Evolutionary conservation across 495 filamentous ascomycete species (phyloP).

Genomic region (Venustampulla echinocandica): DNA sequence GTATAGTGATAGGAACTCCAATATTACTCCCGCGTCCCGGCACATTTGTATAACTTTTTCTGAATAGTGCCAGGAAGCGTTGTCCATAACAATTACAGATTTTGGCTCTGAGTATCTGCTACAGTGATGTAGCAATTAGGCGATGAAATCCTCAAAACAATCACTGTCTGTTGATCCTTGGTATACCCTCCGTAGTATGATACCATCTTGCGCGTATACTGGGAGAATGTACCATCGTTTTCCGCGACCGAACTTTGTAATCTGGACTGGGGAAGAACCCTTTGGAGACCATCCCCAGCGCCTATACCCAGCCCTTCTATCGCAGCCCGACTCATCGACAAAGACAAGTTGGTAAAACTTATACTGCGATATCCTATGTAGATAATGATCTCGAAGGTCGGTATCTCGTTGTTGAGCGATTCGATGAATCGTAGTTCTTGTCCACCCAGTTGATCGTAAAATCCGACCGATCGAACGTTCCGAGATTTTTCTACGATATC

Average conservation of each 20-base stretch:
- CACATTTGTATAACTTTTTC: slow-evolving; percentile 28
- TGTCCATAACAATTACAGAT: slow-evolving; percentile 37
- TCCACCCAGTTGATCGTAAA: slow-evolving; percentile 12
- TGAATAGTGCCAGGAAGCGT: slow-evolving; percentile 32
- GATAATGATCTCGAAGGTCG: slow-evolving; percentile 18
- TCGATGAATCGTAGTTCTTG: slow-evolving; percentile 14
- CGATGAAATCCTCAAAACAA: slow-evolving; percentile 35
- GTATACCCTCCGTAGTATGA: slow-evolving; percentile 28
- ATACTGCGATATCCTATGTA: slow-evolving; percentile 24
- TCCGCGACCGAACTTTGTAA: slow-evolving; percentile 17
- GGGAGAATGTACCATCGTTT: slow-evolving; percentile 30
- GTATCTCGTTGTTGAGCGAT: slow-evolving; percentile 18
- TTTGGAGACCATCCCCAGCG: slow-evolving; percentile 27
- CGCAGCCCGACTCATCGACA: slow-evolving; percentile 28
- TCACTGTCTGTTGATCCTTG: slow-evolving; percentile 30
- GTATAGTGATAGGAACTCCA: slow-evolving; percentile 30
- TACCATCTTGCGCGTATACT: slow-evolving; percentile 33
- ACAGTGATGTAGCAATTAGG: slow-evolving; percentile 30
- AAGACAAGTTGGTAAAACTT: slow-evolving; percentile 27
- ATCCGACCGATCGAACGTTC: slow-evolving; percentile 18
- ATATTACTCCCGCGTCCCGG: slow-evolving; percentile 28
- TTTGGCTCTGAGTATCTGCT: slow-evolving; percentile 29
- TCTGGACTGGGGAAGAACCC: slow-evolving; percentile 16
- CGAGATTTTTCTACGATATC: slow-evolving; percentile 14
- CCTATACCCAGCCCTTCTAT: slow-evolving; percentile 23